Evolutionary conservation across 306 rosid genomes (phyloP).

Genomic region (Quercus berberidifolia): DNA sequence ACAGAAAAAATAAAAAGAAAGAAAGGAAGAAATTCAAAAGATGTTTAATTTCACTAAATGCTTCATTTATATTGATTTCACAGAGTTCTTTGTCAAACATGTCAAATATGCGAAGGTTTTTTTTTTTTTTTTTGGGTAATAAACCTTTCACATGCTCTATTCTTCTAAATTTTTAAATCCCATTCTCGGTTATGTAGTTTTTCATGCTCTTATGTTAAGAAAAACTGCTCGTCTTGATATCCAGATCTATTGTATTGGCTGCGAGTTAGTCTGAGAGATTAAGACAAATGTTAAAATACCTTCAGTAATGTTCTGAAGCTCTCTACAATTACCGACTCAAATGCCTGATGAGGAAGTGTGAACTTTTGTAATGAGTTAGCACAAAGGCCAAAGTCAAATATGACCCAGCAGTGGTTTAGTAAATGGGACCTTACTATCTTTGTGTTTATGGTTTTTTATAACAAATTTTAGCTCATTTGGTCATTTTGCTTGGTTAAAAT

Average conservation of each 20-base stretch:
- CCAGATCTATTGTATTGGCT: neutral
- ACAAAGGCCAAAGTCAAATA: neutral
- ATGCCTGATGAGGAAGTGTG: neutral
- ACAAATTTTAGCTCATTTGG: neutral
- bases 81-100: neutral
- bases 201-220: neutral
- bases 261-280: neutral
- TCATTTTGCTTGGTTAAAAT: neutral
- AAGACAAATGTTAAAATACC: neutral
- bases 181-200: neutral
- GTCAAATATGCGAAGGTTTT: neutral
- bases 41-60: too few relatives aligned
- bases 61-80: neutral
- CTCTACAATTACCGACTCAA: neutral
- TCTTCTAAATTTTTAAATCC: neutral
- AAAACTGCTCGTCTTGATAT: neutral
- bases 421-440: neutral
- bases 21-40: too few relatives aligned
- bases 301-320: neutral
- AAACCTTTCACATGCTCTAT: neutral
- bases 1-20: too few relatives aligned
- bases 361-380: neutral
- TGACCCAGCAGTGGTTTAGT: neutral
- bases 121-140: neutral
- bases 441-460: neutral